Conservation (phyloP, 108 stramenopile species). For the Skeletonema potamos region DNA sequence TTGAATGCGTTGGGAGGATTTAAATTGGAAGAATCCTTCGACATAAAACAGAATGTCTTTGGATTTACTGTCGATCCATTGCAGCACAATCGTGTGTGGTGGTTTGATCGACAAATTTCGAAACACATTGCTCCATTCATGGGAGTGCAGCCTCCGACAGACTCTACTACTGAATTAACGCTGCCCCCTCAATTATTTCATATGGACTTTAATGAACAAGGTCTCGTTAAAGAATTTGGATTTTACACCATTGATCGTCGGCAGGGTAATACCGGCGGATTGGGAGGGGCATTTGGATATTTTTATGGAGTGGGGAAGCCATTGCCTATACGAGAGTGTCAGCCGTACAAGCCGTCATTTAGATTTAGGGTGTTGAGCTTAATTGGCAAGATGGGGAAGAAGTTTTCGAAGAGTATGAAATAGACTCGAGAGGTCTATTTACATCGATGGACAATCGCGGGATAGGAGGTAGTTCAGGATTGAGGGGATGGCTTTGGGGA, state of each 20-base stretch:
- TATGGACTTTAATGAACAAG: conserved; percentile 55
- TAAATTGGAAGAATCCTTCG: conserved; percentile 62
- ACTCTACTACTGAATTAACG: conserved; percentile 21
- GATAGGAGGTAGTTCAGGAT: too few relatives aligned
- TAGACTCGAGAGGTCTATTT: too few relatives aligned
- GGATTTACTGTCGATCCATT: conserved; percentile 73
- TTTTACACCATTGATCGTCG: conserved; percentile 75
- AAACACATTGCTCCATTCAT: conserved; percentile 55
- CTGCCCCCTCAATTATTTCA: conserved; percentile 61
- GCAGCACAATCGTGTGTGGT: conserved; percentile 73
- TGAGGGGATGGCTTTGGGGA: too few relatives aligned
- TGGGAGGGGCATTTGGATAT: conserved; percentile 78
- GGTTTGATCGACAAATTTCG: conserved; percentile 48
- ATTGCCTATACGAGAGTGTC: conserved; percentile 67
- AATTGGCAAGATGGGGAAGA: conserved; percentile 42
- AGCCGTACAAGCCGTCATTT: conserved; percentile 62
- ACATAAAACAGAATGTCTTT: conserved; percentile 56
- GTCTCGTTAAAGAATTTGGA: conserved; percentile 65
- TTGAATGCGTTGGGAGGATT: conserved; percentile 53
- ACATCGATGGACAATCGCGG: too few relatives aligned
- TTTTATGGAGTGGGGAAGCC: conserved; percentile 73
- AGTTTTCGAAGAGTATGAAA: conserved; percentile 15
- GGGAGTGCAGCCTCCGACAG: conserved; percentile 41
- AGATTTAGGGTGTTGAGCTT: conserved; percentile 47
- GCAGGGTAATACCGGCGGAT: conserved; percentile 79